These are phyloP conservation scores for Pleurotus djamor DNA, from an alignment of 768 basidiomycete genomes.

Conservation along the genomic window DNA sequence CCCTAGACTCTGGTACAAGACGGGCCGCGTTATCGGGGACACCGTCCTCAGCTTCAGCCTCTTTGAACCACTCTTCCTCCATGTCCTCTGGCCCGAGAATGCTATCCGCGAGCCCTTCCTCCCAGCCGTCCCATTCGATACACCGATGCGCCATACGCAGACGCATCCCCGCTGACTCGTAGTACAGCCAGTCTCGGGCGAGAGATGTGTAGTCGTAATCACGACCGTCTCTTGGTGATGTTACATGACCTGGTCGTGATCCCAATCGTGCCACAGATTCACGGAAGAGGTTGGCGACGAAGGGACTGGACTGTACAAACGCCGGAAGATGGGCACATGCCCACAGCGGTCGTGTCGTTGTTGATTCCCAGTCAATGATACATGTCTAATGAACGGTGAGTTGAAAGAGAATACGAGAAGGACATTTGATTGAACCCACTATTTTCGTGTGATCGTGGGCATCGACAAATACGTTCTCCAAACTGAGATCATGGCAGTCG, in stretches of 20 bases:
- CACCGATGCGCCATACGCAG: conserved; percentile 79
- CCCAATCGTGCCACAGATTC: conserved; percentile 55
- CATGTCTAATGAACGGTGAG: conserved; percentile 54
- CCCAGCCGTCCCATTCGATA: conserved; percentile 91
- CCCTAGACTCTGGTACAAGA: not conserved
- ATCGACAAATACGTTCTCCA: conserved; percentile 86
- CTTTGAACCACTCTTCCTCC: conserved; percentile 71
- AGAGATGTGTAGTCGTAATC: conserved; percentile 36
- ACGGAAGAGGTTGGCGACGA: conserved; percentile 70
- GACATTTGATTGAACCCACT: conserved; percentile 41
- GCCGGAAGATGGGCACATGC: conserved; percentile 80
- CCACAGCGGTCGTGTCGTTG: conserved; percentile 86
- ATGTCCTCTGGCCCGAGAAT: conserved; percentile 72
- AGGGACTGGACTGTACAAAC: conserved; percentile 76
- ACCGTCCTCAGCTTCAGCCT: conserved; percentile 19
- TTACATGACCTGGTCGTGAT: conserved; percentile 17
- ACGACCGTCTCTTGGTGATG: conserved; percentile 9
- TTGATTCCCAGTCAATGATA: conserved; percentile 90
- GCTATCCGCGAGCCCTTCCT: conserved; percentile 76
- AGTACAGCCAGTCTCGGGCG: conserved; percentile 71
- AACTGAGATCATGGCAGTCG: conserved; percentile 83
- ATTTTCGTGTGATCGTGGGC: conserved; percentile 62
- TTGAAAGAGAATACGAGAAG: conserved; percentile 9
- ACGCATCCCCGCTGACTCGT: conserved; percentile 62
- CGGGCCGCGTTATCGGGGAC: conserved; percentile 9